Evolutionary conservation across 2,329 filamentous ascomycete genomes (phyloP).

Genomic region (Colletotrichum orchidophilum): DNA sequence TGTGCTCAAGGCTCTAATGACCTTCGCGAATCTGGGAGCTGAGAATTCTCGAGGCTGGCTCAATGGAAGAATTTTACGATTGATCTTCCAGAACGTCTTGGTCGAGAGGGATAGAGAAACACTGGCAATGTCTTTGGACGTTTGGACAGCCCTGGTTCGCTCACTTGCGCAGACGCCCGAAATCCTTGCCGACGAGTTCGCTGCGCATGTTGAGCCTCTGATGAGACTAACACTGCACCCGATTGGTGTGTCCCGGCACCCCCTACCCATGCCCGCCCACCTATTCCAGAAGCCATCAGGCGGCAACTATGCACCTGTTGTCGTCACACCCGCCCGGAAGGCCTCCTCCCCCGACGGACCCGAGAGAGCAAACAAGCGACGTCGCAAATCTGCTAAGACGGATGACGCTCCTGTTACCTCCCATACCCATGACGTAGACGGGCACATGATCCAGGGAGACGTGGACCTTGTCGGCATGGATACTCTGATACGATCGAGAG

Average conservation of each 20-base stretch:
- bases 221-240: constrained; percentile 88
- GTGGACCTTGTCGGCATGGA: constrained; percentile 94
- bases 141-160: constrained; percentile 84
- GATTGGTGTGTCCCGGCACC: constrained; percentile 89
- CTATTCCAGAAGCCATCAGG: constrained; percentile 96
- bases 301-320: constrained; percentile 73
- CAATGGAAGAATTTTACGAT: constrained; percentile 84
- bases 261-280: constrained; percentile 88
- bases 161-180: constrained; percentile 72
- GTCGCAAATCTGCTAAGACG: constrained; percentile 85
- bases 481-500: constrained; percentile 85
- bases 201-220: constrained; percentile 79
- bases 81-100: constrained; percentile 94
- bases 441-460: constrained; percentile 97
- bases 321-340: constrained; percentile 55
- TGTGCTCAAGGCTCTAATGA: constrained; percentile 90
- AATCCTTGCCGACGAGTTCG: constrained; percentile 77
- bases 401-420: constrained; percentile 71
- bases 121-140: constrained; percentile 82
- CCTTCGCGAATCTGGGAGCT: constrained; percentile 88
- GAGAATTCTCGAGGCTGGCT: constrained; percentile 89
- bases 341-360: constrained; percentile 62
- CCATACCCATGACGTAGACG: constrained; percentile 95
- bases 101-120: constrained; percentile 91
- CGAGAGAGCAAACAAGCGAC: constrained; percentile 76